phyloP scores from a whole-genome alignment of 176 grass and related monocot species.

The Oryza nivara region DNA sequence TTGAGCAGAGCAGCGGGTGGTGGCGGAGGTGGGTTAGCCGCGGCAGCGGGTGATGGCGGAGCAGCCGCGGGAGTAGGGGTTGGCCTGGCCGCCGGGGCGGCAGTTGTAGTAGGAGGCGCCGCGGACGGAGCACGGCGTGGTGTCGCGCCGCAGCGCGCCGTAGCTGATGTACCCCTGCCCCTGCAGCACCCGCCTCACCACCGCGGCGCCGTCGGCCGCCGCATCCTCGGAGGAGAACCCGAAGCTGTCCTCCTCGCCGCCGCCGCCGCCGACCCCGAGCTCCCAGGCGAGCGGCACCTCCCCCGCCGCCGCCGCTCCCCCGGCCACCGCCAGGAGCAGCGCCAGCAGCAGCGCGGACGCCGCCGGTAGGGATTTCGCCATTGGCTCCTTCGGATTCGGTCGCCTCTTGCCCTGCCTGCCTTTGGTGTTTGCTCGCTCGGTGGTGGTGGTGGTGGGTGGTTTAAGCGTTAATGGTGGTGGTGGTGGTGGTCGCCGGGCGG shows the following conservation, averaged over 20 bases:
- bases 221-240: neutral
- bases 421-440: neutral
- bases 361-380: neutral
- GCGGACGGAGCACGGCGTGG: conserved; percentile 60
- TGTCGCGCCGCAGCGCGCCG: conserved; percentile 4
- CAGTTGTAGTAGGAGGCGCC: conserved; percentile 98
- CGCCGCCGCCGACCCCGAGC: neutral
- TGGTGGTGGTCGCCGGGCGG: neutral
- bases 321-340: neutral
- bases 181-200: neutral
- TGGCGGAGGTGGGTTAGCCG: conserved; percentile 21
- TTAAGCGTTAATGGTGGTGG: neutral
- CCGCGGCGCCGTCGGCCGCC: neutral
- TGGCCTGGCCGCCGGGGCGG: conserved; percentile 48
- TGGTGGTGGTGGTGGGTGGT: no score
- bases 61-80: conserved; percentile 76
- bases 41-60: conserved; percentile 70
- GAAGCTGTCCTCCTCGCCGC: neutral
- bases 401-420: no score
- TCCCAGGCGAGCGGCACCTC: neutral
- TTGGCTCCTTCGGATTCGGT: neutral
- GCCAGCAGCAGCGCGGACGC: neutral
- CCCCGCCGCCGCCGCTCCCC: neutral
- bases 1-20: no score
- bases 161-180: neutral